A percentile compares a stretch with the other conserved stretches of the same genome.
Evolutionary conservation across 73 alveolate genomes (phyloP).

Genomic region (Loxodes magnus): DNA sequence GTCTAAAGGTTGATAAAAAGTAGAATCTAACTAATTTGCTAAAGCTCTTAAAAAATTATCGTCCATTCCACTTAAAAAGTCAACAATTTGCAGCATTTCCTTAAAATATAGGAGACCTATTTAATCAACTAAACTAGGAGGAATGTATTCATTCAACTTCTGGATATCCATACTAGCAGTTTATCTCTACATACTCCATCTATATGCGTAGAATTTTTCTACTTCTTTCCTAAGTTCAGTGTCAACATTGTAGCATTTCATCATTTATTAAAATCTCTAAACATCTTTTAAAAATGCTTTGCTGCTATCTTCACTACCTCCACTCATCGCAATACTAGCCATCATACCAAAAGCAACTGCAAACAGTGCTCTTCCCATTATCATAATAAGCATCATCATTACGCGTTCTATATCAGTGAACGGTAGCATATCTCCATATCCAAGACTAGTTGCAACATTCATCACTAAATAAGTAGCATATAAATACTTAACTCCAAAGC

Average conservation of each 20-base stretch:
- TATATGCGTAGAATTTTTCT: background rate
- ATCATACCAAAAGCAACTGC: slow-evolving; percentile 50
- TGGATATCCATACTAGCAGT: background rate
- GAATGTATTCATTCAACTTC: background rate
- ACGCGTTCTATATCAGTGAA: slow-evolving; percentile 27
- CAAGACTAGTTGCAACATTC: slow-evolving; percentile 34
- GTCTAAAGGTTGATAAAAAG: slow-evolving; percentile 42
- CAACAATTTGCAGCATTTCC: background rate
- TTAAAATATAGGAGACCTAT: background rate
- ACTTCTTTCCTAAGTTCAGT: background rate
- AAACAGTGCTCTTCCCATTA: slow-evolving; percentile 34
- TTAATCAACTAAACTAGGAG: slow-evolving; percentile 2
- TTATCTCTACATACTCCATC: background rate
- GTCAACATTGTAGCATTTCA: background rate
- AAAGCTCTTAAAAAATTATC: background rate
- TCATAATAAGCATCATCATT: slow-evolving; percentile 24
- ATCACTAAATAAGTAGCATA: slow-evolving; percentile 21
- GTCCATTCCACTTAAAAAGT: background rate
- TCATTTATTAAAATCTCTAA: background rate
- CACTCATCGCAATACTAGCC: slow-evolving; percentile 22
- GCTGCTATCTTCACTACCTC: background rate
- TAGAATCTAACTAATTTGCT: slow-evolving; percentile 5
- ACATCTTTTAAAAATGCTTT: background rate
- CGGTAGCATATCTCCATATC: slow-evolving; percentile 35
- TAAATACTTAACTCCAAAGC: slow-evolving; percentile 3